phyloP scores from a whole-genome alignment of 2,329 filamentous ascomycete species.

The Knufia fluminis region DNA sequence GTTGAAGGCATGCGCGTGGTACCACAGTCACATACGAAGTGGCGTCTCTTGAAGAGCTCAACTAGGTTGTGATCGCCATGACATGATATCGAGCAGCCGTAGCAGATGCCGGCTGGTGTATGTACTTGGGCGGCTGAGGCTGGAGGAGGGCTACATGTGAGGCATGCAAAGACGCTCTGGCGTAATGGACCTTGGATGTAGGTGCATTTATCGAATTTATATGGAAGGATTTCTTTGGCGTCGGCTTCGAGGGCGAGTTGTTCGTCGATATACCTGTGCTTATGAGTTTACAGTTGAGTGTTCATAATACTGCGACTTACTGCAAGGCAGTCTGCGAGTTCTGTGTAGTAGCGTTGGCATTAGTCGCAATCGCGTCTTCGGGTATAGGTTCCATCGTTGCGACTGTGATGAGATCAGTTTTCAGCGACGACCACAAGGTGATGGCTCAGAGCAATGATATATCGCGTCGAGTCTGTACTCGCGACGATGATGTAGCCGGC shows the following conservation, averaged over 20 bases:
- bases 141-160: slow-evolving; percentile 85
- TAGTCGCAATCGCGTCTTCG: slow-evolving; percentile 13
- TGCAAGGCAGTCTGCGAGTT: slow-evolving; percentile 65
- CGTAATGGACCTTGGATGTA: slow-evolving; percentile 78
- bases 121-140: slow-evolving; percentile 52
- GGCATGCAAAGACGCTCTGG: slow-evolving; percentile 81
- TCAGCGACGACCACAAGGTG: too few relatives aligned
- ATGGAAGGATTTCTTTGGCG: slow-evolving; percentile 87
- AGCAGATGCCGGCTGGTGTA: slow-evolving; percentile 77
- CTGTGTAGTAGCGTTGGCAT: slow-evolving; percentile 33
- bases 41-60: slow-evolving; percentile 89
- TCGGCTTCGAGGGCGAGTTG: slow-evolving; percentile 90
- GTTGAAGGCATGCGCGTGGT: slow-evolving; percentile 66
- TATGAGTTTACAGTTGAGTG: background rate
- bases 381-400: slow-evolving; percentile 9
- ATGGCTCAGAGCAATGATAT: too few relatives aligned
- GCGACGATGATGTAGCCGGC: background rate
- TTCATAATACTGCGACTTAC: slow-evolving; percentile 32
- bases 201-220: slow-evolving; percentile 93
- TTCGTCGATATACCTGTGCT: slow-evolving; percentile 68
- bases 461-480: too few relatives aligned
- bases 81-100: slow-evolving; percentile 92
- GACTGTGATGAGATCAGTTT: too few relatives aligned
- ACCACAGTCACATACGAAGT: slow-evolving; percentile 94
- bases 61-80: slow-evolving; percentile 92